These are phyloP conservation scores for Centella asiatica DNA, from an alignment of 129 eudicot genomes.

Conservation along the genomic window DNA sequence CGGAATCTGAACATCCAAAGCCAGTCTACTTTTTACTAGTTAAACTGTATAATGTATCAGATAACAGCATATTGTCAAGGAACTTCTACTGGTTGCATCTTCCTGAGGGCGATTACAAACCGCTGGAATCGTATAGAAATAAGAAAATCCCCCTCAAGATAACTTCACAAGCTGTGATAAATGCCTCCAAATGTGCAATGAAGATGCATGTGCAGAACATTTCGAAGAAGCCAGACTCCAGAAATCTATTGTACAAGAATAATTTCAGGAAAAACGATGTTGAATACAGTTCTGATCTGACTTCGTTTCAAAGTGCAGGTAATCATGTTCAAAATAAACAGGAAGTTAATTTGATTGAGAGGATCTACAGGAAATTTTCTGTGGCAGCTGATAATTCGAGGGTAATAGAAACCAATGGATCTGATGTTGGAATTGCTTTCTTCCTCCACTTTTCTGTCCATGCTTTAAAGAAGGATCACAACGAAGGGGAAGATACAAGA, in stretches of 20 bases:
- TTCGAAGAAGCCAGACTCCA: conserved; percentile 65
- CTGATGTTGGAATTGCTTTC: conserved; percentile 73
- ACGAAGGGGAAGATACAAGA: conserved; percentile 68
- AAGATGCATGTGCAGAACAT: conserved; percentile 52
- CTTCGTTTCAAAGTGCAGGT: neutral
- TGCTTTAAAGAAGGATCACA: conserved; percentile 32
- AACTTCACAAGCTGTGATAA: conserved; percentile 45
- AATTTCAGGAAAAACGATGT: too few species aligned
- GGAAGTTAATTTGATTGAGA: conserved; percentile 35
- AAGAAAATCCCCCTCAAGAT: conserved; percentile 61
- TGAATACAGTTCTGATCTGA: too few species aligned
- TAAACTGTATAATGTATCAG: conserved; percentile 61
- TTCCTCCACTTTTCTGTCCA: conserved; percentile 85
- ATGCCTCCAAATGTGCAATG: conserved; percentile 60
- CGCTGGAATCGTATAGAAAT: conserved; percentile 61
- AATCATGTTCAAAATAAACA: neutral
- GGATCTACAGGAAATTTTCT: conserved; percentile 29
- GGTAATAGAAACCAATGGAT: conserved; percentile 48
- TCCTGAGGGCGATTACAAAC: conserved; percentile 69
- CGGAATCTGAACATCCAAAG: conserved; percentile 58
- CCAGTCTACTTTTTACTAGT: conserved; percentile 88
- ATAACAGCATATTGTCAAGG: conserved; percentile 56
- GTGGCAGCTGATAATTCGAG: conserved; percentile 18
- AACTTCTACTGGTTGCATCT: conserved; percentile 93
- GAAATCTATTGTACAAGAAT: conserved; percentile 33